Conservation (phyloP, 192 early-diverging fungal genomes). For the Piromyces sp. region DNA sequence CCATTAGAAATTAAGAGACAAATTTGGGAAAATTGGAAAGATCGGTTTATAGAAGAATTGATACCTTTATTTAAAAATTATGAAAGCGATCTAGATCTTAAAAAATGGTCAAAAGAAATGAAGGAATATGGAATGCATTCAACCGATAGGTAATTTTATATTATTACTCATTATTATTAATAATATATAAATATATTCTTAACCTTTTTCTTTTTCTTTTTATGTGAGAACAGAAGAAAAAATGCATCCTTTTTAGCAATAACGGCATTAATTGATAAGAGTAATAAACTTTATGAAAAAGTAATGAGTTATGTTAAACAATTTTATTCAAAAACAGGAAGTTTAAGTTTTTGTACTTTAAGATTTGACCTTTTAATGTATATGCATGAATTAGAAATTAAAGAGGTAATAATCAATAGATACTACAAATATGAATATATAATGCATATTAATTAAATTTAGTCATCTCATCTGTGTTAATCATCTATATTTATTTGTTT, state of each 20-base stretch:
- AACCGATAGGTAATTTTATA: not conserved
- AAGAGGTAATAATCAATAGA: too few species aligned
- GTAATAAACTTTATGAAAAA: not conserved
- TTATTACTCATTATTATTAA: too few species aligned
- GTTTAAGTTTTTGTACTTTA: not conserved
- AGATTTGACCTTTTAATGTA: not conserved
- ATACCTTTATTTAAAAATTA: not conserved
- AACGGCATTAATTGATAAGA: not conserved
- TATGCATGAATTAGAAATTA: not conserved
- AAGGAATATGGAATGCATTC: not conserved
- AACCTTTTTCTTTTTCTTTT: too few species aligned
- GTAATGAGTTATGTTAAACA: not conserved
- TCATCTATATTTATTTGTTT: not conserved
- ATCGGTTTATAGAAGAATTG: not conserved
- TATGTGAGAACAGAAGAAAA: not conserved
- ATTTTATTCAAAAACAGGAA: not conserved
- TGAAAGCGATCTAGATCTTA: not conserved
- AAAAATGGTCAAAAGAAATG: not conserved
- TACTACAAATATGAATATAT: too few species aligned
- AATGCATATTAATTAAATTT: too few species aligned
- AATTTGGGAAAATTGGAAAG: not conserved
- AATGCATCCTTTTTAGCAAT: not conserved
- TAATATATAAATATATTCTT: too few species aligned
- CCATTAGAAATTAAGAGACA: not conserved
- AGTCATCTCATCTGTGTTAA: too few species aligned